A percentile compares a stretch with the other conserved stretches of the same genome.
Conservation (phyloP, 192 early-diverging fungal species). For the Mortierella antarctica region DNA sequence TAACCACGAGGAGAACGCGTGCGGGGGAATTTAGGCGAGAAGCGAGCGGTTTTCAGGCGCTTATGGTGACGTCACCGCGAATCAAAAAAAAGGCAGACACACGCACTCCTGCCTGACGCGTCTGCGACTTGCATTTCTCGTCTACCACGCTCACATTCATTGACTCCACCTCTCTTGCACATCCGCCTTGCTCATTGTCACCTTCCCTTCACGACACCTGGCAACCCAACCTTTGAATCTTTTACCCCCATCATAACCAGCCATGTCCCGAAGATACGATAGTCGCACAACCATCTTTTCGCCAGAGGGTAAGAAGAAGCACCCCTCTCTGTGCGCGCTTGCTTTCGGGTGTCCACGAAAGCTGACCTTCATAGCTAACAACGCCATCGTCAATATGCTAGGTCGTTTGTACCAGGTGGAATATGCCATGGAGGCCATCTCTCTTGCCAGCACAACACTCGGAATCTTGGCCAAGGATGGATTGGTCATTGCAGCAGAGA, state of each 20-base stretch:
- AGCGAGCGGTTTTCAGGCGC: neutral
- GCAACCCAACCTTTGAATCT: neutral
- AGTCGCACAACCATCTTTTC: constrained; percentile 99
- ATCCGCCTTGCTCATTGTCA: neutral
- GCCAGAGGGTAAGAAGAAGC: constrained; percentile 86
- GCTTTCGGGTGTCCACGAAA: too few relatives aligned
- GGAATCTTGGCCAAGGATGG: constrained; percentile 94
- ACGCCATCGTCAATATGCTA: neutral
- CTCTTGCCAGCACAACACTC: constrained; percentile 93
- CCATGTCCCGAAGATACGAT: constrained; percentile 98
- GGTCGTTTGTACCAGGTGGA: constrained; percentile 94
- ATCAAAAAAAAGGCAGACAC: neutral
- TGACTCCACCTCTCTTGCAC: neutral
- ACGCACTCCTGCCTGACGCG: constrained; percentile 5
- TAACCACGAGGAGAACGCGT: too few relatives aligned
- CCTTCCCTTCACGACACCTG: neutral
- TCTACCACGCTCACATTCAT: neutral
- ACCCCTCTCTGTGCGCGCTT: neutral
- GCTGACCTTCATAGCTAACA: too few relatives aligned
- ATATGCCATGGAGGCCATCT: constrained; percentile 99
- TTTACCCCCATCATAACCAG: neutral
- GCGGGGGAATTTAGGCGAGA: too few relatives aligned
- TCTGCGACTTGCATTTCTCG: neutral
- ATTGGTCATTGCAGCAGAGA: constrained; percentile 96
- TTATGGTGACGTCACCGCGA: neutral